Conservation (phyloP, 2,329 filamentous ascomycete species). For the Pyricularia pennisetigena region DNA sequence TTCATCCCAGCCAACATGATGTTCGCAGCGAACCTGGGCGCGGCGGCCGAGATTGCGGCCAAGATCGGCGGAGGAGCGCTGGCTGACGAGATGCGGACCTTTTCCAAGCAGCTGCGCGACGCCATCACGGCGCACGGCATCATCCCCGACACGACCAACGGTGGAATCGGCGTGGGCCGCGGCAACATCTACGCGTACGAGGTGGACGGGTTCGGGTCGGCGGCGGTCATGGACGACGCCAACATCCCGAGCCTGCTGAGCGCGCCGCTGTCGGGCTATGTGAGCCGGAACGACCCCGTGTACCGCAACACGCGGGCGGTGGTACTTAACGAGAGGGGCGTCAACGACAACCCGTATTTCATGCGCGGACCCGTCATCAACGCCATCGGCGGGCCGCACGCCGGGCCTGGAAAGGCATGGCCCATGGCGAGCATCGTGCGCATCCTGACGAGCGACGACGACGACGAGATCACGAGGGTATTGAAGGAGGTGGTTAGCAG, state of each 20-base stretch:
- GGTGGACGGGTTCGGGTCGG: conserved; percentile 58
- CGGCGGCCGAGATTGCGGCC: conserved; percentile 34
- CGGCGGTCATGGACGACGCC: conserved; percentile 55
- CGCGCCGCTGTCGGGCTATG: conserved; percentile 51
- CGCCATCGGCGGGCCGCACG: conserved; percentile 41
- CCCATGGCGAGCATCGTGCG: conserved; percentile 78
- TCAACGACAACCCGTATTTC: conserved; percentile 63
- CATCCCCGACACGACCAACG: conserved; percentile 22
- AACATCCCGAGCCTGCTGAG: conserved; percentile 55
- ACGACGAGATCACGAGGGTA: conserved; percentile 62
- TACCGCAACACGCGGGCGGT: conserved; percentile 69
- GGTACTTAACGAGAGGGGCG: conserved; percentile 37
- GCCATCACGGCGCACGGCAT: conserved; percentile 31
- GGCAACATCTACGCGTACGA: conserved; percentile 60
- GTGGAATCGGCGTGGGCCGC: conserved; percentile 25
- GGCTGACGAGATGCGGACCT: conserved; percentile 42
- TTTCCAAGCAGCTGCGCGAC: conserved; percentile 39
- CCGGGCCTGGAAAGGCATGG: conserved; percentile 65
- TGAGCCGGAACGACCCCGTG: conserved; percentile 44
- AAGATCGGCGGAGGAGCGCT: conserved; percentile 21
- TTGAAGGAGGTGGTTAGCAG: conserved; percentile 56
- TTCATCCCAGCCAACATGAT: conserved; percentile 88
- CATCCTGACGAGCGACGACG: conserved; percentile 67
- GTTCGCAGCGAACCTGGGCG: conserved; percentile 54
- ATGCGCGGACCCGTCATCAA: conserved; percentile 42